phyloP scores from a whole-genome alignment of 768 basidiomycete species.

The Sporobolomyces roseus region DNA sequence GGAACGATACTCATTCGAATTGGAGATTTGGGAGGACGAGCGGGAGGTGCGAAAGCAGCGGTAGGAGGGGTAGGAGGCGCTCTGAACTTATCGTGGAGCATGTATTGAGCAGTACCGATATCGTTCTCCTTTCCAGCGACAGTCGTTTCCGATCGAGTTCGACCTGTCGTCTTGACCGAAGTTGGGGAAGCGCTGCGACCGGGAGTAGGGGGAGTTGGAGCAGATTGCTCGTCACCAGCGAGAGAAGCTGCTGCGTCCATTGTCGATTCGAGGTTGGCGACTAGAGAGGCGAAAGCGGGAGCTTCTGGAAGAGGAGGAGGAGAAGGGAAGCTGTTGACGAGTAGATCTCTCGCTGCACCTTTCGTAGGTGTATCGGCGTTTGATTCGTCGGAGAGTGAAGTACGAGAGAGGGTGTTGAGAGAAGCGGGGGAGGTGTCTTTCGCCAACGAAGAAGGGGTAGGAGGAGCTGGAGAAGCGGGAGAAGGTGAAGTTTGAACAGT shows the following conservation, averaged over 20 bases:
- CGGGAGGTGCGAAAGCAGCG: too few relatives aligned
- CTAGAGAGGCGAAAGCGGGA: slow-evolving; percentile 1
- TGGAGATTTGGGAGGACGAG: slow-evolving; percentile 22
- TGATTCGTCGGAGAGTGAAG: slow-evolving; percentile 26
- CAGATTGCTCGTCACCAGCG: neutral
- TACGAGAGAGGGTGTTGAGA: slow-evolving; percentile 13
- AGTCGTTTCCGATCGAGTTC: neutral
- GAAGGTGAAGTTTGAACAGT: slow-evolving; percentile 2
- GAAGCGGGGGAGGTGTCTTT: slow-evolving; percentile 6
- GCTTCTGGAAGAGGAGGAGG: slow-evolving; percentile 17
- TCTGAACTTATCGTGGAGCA: neutral
- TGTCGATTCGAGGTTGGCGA: slow-evolving; percentile 14
- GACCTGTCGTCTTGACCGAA: slow-evolving; percentile 12
- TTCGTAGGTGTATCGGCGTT: slow-evolving; percentile 15
- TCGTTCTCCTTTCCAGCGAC: slow-evolving; percentile 15
- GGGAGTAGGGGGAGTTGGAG: neutral
- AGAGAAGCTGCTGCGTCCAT: slow-evolving; percentile 15
- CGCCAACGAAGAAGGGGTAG: neutral
- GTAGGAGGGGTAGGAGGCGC: too few relatives aligned
- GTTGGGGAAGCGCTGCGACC: neutral
- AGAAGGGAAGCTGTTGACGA: slow-evolving; percentile 23
- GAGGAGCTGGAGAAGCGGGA: neutral
- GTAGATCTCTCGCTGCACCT: slow-evolving; percentile 1
- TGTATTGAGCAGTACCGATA: neutral
- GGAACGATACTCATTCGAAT: slow-evolving; percentile 14